Evolutionary conservation across 1,284 basidiomycete species (phyloP), one percentile per base, ranked within the genome.

Genomic region (Marasmius oreades): DNA sequence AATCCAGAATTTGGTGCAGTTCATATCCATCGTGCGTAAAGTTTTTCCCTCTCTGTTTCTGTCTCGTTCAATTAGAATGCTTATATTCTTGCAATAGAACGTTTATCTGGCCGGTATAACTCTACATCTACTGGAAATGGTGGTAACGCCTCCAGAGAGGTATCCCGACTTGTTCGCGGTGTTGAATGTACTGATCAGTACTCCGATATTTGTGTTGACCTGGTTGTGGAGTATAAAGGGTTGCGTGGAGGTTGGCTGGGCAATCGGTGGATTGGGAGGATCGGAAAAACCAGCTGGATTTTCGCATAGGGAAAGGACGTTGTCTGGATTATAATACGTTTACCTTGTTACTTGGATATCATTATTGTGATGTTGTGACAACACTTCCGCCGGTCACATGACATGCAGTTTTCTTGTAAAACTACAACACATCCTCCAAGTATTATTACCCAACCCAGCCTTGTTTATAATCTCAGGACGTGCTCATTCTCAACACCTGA

Each of bases 141-240:
- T 86, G 7, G 55, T 90, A 36, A 55, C 75, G 1, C 83, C 92
- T 18, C 90, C 90, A 2, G 64, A 77, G 7, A 84, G 88, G 59
- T 90, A 93, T 63, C 95, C 94, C 0, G 93, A 97, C 67, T 70
- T 97, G 51, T 96, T 85, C 67, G 76, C 90, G 0, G 92, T 96
- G 1, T 74, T 95, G 34, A 96, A 95, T 67, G 86, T 95, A 3
- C 78, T 93, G n/a, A 68, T 95, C 45, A 84, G 85, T 65, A 90
- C 88, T 2, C 88, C 85, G 0, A 82, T 93, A 8, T 95, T 96
- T 67, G 78, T 74, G 5, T 69, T 92, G 18, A 76, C 81, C 36
- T 90, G 86, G 87, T 66, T 88, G 14, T 91, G 89, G 89, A 88
- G 88, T 58, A 86, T 90, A 67, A 86, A 85, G 61, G 81, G 84